Percentiles rank a stretch among this genome's conserved stretches.
Evolutionary conservation across 495 filamentous ascomycete species (phyloP).

Genomic region (Penicillium diatomitis): DNA sequence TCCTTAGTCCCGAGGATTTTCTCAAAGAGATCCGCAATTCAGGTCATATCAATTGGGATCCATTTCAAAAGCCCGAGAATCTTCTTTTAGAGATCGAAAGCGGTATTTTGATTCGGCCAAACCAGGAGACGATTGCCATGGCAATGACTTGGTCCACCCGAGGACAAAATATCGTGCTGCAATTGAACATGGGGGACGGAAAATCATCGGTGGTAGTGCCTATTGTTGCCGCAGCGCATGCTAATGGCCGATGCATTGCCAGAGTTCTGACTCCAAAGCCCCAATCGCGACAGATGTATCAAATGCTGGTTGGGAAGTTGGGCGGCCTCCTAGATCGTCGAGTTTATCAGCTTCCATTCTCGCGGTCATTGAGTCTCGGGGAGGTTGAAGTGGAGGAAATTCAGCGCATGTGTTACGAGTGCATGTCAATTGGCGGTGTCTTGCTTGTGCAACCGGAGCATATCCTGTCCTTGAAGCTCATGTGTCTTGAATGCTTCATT

Average conservation of each 20-base stretch:
- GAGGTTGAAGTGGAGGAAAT: constrained; percentile 6
- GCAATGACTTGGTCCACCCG: constrained; percentile 42
- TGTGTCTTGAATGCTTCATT: constrained; percentile 46
- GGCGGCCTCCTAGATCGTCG: constrained; percentile 50
- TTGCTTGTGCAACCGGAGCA: constrained; percentile 42
- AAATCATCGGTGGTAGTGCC: constrained; percentile 68
- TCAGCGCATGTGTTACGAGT: constrained; percentile 7
- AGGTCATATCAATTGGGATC: constrained; percentile 48
- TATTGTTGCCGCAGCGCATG: constrained; percentile 45
- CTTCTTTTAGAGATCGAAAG: constrained; percentile 60
- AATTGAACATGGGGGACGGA: constrained; percentile 71
- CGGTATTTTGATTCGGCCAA: constrained; percentile 49
- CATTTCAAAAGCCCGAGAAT: constrained; percentile 44
- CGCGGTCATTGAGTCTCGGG: constrained; percentile 38
- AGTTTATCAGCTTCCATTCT: constrained; percentile 56
- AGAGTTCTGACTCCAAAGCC: constrained; percentile 42
- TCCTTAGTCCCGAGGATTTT: constrained; percentile 25
- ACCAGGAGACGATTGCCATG: constrained; percentile 48
- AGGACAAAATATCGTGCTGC: constrained; percentile 46
- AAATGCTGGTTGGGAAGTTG: constrained; percentile 50
- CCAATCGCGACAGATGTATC: constrained; percentile 51
- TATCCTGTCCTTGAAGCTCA: constrained; percentile 58
- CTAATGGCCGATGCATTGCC: constrained; percentile 43
- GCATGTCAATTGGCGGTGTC: not conserved
- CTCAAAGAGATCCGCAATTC: constrained; percentile 42